Evolutionary conservation across 805 yeast species (phyloP).

Genomic region (Teunomyces cretensis): DNA sequence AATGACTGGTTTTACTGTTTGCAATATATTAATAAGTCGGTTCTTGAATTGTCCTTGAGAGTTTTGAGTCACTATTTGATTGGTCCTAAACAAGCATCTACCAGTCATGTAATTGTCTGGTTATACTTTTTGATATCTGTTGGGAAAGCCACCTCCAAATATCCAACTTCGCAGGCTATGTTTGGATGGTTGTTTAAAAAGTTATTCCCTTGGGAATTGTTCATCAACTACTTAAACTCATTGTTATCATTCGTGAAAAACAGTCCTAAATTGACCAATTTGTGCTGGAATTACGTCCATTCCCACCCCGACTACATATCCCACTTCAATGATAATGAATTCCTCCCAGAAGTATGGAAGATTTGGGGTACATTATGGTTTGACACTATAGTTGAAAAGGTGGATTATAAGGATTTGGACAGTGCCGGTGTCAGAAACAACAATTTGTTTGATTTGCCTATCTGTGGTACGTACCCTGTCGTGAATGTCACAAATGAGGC

Average conservation of each 20-base stretch:
- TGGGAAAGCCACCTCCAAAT: slow-evolving; percentile 51
- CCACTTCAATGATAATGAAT: slow-evolving; percentile 58
- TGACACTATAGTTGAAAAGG: slow-evolving; percentile 55
- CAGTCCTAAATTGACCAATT: slow-evolving; percentile 18
- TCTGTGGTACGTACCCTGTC: slow-evolving; percentile 52
- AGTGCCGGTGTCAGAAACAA: slow-evolving; percentile 57
- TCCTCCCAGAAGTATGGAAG: slow-evolving; percentile 75
- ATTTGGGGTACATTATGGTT: slow-evolving; percentile 87
- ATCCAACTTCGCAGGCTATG: slow-evolving; percentile 48
- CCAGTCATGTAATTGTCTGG: slow-evolving; percentile 78
- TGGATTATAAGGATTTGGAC: slow-evolving; percentile 47
- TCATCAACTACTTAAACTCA: slow-evolving; percentile 64
- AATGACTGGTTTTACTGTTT: slow-evolving; percentile 59
- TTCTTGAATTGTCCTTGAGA: slow-evolving; percentile 65
- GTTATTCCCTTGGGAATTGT: slow-evolving; percentile 67
- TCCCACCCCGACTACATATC: slow-evolving; percentile 42
- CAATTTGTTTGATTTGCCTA: slow-evolving; percentile 62
- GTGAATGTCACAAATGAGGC: slow-evolving; percentile 15
- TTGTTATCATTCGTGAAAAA: slow-evolving; percentile 38
- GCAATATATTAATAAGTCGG: slow-evolving; percentile 58
- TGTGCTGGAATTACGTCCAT: slow-evolving; percentile 13
- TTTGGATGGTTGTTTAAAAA: slow-evolving; percentile 52
- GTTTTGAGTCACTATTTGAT: slow-evolving; percentile 63
- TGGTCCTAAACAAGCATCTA: slow-evolving; percentile 70
- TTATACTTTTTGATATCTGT: slow-evolving; percentile 66